Base-by-base conservation (phyloP, 176 grass and related monocot species). In the Phoenix roebelenii region DNA sequence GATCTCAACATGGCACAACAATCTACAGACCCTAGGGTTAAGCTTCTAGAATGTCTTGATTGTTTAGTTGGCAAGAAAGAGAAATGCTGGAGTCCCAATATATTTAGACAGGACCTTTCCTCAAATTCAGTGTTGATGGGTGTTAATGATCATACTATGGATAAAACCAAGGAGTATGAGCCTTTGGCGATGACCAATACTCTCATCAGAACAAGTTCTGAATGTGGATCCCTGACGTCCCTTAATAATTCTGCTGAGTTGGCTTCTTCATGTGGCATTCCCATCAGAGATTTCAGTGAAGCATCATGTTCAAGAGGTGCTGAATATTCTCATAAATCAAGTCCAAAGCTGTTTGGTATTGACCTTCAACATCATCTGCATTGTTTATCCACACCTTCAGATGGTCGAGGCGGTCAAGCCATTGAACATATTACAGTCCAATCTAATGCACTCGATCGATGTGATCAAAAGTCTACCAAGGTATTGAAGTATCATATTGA, bases 261-360 rank as follows among this genome's bases (percentile, higher is more conserved):
- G 64, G 5, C 12, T 22, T 71, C 58, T 79, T 25, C 65, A 55
- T 23, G 23, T 32, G 52, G 50, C 63, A 51, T 23, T 72, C 54
- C 64, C 59, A 52, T 50, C 60, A 51, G 5, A 23, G 24, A 44
- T 30, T 54, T 16, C 18, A 63, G 23, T 63, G 51, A 55, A 25
- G 5, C 59, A 39, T 73, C 28, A 22, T 73, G 29, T 25, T 55
- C 59, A 44, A 73, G 51, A 55, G 70, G 63, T 54, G 23, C 14
- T 54, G 59, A 63, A 17, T 63, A 12, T 51, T 15, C 65, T 56
- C 72, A 26, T 2, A 71, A 60, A 39, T 66, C 65, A 49, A 67
- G 56, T 63, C 58, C 83, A 62, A 76, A 83, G 61, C 56, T 79
- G 32, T 77, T 83, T 70, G 72, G 87, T 50, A 51, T 82, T 73